phyloP scores from a whole-genome alignment of 805 yeast species.

The Jamesozyma jinghongensis region DNA sequence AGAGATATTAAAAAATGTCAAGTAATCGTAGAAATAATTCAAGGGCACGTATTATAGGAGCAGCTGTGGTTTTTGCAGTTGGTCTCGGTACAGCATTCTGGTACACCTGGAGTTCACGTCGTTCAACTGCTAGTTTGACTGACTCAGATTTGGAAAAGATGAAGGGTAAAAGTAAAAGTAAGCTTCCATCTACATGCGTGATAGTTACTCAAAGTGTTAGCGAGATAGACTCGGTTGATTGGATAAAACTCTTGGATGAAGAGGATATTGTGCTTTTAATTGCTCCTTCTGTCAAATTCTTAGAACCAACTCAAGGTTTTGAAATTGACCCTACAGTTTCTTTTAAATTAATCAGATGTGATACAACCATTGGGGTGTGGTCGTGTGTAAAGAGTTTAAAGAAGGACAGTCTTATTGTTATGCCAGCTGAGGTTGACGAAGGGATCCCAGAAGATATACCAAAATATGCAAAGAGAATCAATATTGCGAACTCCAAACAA shows the following conservation, averaged over 20 bases:
- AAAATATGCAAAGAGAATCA: constrained; percentile 23
- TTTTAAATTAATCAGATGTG: constrained; percentile 37
- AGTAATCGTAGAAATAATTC: not conserved
- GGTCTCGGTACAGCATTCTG: constrained; percentile 11
- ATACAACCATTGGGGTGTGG: constrained; percentile 41
- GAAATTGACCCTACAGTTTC: constrained; percentile 16
- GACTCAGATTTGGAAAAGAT: not conserved
- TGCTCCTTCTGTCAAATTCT: constrained; percentile 22
- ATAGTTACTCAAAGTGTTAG: constrained; percentile 15
- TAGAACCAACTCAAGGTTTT: constrained; percentile 6
- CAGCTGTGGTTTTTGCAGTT: constrained; percentile 7
- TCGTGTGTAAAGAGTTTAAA: constrained; percentile 47
- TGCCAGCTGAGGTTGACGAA: constrained; percentile 17
- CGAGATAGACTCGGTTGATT: constrained; percentile 6
- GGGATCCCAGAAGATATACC: constrained; percentile 27
- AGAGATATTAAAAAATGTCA: not conserved
- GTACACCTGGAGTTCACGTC: constrained; percentile 5
- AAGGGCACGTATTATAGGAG: constrained; percentile 3
- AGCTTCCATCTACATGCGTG: constrained; percentile 10
- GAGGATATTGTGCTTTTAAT: constrained; percentile 30
- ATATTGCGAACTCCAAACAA: not conserved
- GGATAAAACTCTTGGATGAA: constrained; percentile 11
- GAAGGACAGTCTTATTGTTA: constrained; percentile 29
- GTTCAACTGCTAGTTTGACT: not conserved
- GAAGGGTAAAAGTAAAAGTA: not conserved